These are phyloP conservation scores for Musa itinerans DNA, from an alignment of 176 grass and related monocot species.

Conservation along the genomic window DNA sequence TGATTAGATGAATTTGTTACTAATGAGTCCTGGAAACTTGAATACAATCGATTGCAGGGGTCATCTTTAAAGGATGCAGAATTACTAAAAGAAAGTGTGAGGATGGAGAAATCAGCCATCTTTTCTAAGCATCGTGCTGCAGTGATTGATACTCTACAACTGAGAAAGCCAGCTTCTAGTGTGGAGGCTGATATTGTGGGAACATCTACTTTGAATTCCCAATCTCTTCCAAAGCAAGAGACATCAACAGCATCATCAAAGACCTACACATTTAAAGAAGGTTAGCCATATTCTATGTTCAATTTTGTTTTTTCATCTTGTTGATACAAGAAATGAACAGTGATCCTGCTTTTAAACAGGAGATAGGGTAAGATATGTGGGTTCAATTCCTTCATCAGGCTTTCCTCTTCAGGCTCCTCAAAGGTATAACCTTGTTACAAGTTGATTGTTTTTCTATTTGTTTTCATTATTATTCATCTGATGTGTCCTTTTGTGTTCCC, in stretches of 20 bases:
- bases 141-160: slow-evolving; percentile 11
- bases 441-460: background rate
- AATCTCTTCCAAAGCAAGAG: slow-evolving; percentile 19
- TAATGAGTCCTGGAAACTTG: background rate
- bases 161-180: slow-evolving; percentile 15
- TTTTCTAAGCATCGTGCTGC: slow-evolving; percentile 3
- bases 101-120: slow-evolving; percentile 12
- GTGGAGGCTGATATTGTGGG: slow-evolving; percentile 18
- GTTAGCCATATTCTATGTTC: background rate
- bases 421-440: slow-evolving; percentile 4
- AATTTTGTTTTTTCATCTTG: background rate
- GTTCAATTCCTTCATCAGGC: slow-evolving; percentile 15
- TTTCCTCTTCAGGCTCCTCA: slow-evolving; percentile 27
- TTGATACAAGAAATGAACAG: background rate
- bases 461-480: background rate
- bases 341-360: slow-evolving; percentile 48
- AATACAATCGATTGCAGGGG: slow-evolving; percentile 40
- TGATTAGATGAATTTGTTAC: background rate
- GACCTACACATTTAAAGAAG: slow-evolving; percentile 12
- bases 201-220: slow-evolving; percentile 13
- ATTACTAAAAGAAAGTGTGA: slow-evolving; percentile 55
- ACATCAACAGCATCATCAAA: slow-evolving; percentile 12
- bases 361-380: slow-evolving; percentile 90
- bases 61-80: slow-evolving; percentile 62
- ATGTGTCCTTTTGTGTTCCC: background rate